Conservation (phyloP, 2,329 filamentous ascomycete genomes). For the Pezicula carpinea region DNA sequence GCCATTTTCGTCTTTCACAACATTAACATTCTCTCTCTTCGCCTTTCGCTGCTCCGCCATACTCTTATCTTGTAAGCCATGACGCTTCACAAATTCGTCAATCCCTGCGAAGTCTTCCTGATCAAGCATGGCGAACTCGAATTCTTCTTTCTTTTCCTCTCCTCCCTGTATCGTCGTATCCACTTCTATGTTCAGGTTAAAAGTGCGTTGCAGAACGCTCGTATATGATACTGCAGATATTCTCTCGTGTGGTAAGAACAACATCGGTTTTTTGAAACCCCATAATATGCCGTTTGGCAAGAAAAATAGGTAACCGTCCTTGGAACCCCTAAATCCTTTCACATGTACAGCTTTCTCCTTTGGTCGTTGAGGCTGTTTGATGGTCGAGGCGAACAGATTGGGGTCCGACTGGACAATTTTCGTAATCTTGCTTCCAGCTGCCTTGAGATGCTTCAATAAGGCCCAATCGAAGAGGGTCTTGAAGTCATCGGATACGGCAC, state of each 20-base stretch:
- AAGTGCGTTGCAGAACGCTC: conserved; percentile 62
- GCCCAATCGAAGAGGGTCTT: conserved; percentile 58
- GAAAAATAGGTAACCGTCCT: conserved; percentile 66
- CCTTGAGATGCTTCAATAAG: conserved; percentile 45
- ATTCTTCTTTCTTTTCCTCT: conserved; percentile 47
- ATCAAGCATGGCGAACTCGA: conserved; percentile 66
- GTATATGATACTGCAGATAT: conserved; percentile 64
- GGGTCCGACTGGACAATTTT: conserved; percentile 49
- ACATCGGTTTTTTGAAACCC: conserved; percentile 65
- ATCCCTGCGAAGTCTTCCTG: conserved; percentile 64
- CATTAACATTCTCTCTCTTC: conserved; percentile 55
- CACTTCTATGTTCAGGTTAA: conserved; percentile 62
- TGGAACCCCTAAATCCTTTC: conserved; percentile 61
- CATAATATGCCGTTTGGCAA: conserved; percentile 62
- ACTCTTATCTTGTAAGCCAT: conserved; percentile 60
- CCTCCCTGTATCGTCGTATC: conserved; percentile 36
- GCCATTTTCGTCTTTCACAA: conserved; percentile 35
- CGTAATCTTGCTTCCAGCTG: conserved; percentile 39
- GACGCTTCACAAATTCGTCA: conserved; percentile 56
- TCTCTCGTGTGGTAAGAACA: conserved; percentile 57
- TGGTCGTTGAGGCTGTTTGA: conserved; percentile 52
- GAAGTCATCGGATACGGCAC: conserved; percentile 54
- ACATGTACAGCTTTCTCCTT: conserved; percentile 62
- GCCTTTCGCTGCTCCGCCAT: conserved; percentile 65
- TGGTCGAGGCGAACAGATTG: conserved; percentile 51